Evolutionary conservation across 2,329 filamentous ascomycete genomes (phyloP), one percentile per base, ranked within the genome.

Genomic region (Fusarium sublunatum): DNA sequence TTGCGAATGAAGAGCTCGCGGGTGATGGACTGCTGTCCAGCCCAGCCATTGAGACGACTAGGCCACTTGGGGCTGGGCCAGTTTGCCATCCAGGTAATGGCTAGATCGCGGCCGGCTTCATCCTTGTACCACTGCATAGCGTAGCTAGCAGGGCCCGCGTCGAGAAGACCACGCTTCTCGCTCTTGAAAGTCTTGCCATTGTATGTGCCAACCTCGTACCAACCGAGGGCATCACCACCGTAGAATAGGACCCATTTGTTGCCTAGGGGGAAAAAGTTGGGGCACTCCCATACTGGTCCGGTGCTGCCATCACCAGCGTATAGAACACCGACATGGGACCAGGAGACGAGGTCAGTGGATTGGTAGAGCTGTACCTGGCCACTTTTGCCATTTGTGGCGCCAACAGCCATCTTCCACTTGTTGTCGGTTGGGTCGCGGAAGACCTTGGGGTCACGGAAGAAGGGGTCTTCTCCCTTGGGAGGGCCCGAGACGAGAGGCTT

Each of bases 71-170:
- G 49, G 2, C 57, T 70, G 7, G 58, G 49, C 70, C 68, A 70
- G 47, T 72, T 70, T 12, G 49, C 68, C 69, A 70, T 70, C 70
- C 70, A 72, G 28, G 56, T 62, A 46, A 72, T 67, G 45, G 61
- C 66, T 22, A 72, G 57, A 49, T 70, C 48, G 39, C 70, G 72
- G 1, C 73, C 73, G 6, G 60, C 41, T 22, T 67, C 63, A 51
- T 74, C 73, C 38, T 67, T 52, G 57, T 72, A 74, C 72, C 71
- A 73, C 57, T 74, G 73, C 62, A 66, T 69, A 4, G 72, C 69
- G 43, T 72, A 72, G 55, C 66, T 70, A n/a, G 62, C 61, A 34
- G 70, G 70, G 28, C 70, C 69, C 34, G 56, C 61, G 39, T 72
- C 68, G 13, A 72, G 25, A 24, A 70, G 65, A 2, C 68, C 70